These are phyloP conservation scores for Wickerhamomyces pijperi DNA, from an alignment of 805 yeast genomes.

Conservation along the genomic window DNA sequence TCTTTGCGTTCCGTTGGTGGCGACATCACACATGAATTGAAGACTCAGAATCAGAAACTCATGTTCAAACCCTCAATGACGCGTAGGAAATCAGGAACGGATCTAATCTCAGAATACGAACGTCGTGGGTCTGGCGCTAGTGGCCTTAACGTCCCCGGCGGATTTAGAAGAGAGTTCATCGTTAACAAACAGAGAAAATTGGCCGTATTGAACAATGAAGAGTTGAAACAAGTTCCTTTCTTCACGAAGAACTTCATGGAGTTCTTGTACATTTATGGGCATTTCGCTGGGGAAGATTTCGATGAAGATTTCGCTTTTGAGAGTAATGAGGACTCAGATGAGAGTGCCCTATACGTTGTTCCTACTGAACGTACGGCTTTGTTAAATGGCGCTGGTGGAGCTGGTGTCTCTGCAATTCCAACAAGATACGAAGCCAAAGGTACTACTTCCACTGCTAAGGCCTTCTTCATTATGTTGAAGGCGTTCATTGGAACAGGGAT, in stretches of 20 bases:
- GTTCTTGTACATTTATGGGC: slow-evolving; percentile 70
- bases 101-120: slow-evolving; percentile 6
- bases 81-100: slow-evolving; percentile 13
- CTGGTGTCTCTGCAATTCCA: slow-evolving; percentile 1
- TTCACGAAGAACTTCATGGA: slow-evolving; percentile 67
- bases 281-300: slow-evolving; percentile 76
- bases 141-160: slow-evolving; percentile 69
- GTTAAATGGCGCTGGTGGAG: slow-evolving; percentile 8
- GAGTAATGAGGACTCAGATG: slow-evolving; percentile 11
- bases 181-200: slow-evolving; percentile 23
- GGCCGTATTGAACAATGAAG: slow-evolving; percentile 15
- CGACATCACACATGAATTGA: slow-evolving; percentile 15
- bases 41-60: slow-evolving; percentile 6
- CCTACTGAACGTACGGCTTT: slow-evolving; percentile 20
- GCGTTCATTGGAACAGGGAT: slow-evolving; percentile 75
- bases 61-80: slow-evolving; percentile 3
- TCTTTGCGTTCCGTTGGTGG: slow-evolving; percentile 15
- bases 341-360: slow-evolving; percentile 2
- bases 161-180: slow-evolving; percentile 65
- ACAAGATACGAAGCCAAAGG: slow-evolving; percentile 30
- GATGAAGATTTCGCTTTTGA: slow-evolving; percentile 50
- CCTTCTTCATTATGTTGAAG: slow-evolving; percentile 60
- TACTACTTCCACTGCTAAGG: slow-evolving; percentile 63
- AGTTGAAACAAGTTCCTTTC: slow-evolving; percentile 29
- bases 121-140: slow-evolving; percentile 59